A percentile compares a stretch with the other conserved stretches of the same genome.
Evolutionary conservation across 164 flowering plant genomes (phyloP).

Genomic region (Chloranthus sessilifolius): DNA sequence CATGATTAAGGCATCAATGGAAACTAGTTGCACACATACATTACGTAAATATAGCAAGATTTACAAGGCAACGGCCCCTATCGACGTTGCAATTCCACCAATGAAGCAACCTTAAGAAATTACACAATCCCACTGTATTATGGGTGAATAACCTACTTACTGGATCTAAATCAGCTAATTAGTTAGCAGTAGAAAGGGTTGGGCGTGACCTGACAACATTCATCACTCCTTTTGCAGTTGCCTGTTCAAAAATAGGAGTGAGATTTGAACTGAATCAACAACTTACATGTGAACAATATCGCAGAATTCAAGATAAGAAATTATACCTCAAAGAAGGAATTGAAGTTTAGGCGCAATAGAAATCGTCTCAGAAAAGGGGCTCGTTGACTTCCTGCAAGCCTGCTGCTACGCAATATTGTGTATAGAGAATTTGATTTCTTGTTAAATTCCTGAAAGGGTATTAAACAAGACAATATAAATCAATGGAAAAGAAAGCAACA

Average conservation of each 20-base stretch:
- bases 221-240: constrained; percentile 87
- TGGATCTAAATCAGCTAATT: no score
- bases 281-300: neutral
- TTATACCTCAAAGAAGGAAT: constrained; percentile 96
- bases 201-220: constrained; percentile 81
- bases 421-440: constrained; percentile 96
- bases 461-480: neutral
- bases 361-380: constrained; percentile 93
- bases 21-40: no score
- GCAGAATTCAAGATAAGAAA: neutral
- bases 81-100: no score
- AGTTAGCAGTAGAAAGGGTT: constrained; percentile 2
- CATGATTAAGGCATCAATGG: no score
- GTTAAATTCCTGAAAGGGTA: constrained; percentile 70
- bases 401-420: constrained; percentile 91
- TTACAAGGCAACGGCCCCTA: no score
- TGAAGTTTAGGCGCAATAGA: constrained; percentile 85
- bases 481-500: neutral
- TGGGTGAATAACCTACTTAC: no score
- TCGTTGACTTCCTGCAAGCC: constrained; percentile 96
- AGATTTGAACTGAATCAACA: constrained; percentile 1
- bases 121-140: no score
- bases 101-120: no score
- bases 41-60: no score
- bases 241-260: constrained; percentile 35